These are phyloP conservation scores for Sicyos edulis DNA, from an alignment of 306 rosid species.

Conservation along the genomic window DNA sequence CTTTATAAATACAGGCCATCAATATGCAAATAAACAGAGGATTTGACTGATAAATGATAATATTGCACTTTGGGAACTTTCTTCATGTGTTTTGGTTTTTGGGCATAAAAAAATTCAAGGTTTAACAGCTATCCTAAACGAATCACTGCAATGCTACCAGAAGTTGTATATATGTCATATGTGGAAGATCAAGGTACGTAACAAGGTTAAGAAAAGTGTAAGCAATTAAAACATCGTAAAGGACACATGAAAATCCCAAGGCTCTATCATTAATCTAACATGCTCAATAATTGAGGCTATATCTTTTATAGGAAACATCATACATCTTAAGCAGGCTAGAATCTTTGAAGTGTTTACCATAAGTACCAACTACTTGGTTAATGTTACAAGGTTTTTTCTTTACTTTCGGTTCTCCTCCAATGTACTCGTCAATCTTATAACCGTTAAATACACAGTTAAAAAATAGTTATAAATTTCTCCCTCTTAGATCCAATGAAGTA, in stretches of 20 bases:
- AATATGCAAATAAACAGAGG: not conserved
- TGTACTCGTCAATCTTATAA: not conserved
- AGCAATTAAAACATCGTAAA: not conserved
- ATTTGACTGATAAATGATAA: not conserved
- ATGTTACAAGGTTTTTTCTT: not conserved
- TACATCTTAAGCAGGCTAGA: constrained; percentile 12
- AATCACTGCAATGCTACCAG: not conserved
- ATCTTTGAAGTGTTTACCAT: not conserved
- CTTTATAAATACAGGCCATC: not conserved
- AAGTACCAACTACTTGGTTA: not conserved
- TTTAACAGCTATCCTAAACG: not conserved
- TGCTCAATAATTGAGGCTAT: not conserved
- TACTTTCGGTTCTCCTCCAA: not conserved
- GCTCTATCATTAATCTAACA: not conserved
- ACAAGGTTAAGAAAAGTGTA: not conserved
- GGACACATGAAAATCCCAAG: not conserved
- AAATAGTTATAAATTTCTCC: not conserved
- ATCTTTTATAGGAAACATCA: too few species aligned
- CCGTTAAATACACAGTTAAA: not conserved
- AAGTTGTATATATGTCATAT: not conserved
- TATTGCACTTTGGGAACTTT: not conserved
- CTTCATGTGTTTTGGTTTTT: not conserved
- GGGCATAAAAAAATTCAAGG: not conserved
- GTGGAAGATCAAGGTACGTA: not conserved
- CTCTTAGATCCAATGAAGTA: not conserved